Percentiles rank a stretch among this genome's conserved stretches.
Evolutionary conservation across 768 basidiomycete genomes (phyloP).

Genomic region (Rhizopogon sp.): DNA sequence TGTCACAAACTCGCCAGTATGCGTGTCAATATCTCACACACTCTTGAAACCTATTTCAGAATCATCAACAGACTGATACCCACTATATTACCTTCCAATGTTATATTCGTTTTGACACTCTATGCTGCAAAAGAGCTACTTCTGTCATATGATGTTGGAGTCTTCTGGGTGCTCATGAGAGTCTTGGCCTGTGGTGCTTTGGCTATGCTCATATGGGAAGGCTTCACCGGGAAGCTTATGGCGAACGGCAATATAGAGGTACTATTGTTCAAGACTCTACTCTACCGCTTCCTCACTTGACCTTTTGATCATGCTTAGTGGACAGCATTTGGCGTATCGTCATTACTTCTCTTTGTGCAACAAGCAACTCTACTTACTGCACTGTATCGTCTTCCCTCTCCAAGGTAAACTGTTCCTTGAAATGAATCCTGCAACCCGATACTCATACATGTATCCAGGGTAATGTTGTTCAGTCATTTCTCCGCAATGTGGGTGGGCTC

Average conservation of each 20-base stretch:
- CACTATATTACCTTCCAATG: conserved; percentile 54
- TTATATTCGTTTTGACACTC: conserved; percentile 57
- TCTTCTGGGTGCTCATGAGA: conserved; percentile 74
- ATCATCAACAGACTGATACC: conserved; percentile 50
- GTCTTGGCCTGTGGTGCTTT: conserved; percentile 70
- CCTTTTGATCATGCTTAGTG: conserved; percentile 40
- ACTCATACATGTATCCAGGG: conserved; percentile 34
- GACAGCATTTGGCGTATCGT: conserved; percentile 64
- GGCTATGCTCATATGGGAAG: conserved; percentile 59
- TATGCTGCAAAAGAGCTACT: conserved; percentile 66
- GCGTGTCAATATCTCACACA: conserved; percentile 5
- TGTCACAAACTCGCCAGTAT: not conserved
- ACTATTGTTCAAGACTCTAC: conserved; percentile 16
- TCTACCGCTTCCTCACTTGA: conserved; percentile 1
- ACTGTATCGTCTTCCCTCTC: conserved; percentile 60
- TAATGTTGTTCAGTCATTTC: conserved; percentile 66
- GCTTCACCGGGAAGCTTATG: conserved; percentile 44
- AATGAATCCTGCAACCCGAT: not conserved
- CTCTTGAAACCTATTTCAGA: conserved; percentile 26
- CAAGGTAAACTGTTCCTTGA: conserved; percentile 44
- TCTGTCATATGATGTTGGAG: conserved; percentile 58
- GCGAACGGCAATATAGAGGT: conserved; percentile 60
- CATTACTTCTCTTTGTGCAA: conserved; percentile 63
- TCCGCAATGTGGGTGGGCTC: conserved; percentile 62
- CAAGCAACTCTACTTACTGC: conserved; percentile 65